Conservation (phyloP, 345 rosid species). For the Salix udensis region DNA sequence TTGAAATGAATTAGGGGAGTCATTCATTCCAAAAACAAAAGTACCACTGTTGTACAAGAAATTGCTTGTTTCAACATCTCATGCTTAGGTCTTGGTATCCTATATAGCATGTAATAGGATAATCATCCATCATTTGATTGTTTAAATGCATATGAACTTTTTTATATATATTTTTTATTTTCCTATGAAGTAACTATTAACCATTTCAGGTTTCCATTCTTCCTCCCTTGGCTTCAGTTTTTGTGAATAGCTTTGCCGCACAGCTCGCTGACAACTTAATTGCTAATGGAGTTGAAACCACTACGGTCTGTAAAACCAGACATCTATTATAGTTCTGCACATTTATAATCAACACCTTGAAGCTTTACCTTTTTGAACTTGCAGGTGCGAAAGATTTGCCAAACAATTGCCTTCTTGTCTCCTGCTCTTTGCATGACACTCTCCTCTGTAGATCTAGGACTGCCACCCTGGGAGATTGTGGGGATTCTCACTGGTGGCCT, state of each 20-base stretch:
- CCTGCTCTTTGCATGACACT: constrained; percentile 88
- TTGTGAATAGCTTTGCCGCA: constrained; percentile 72
- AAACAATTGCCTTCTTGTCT: constrained; percentile 77
- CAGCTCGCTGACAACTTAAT: constrained; percentile 85
- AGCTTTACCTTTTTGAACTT: constrained; percentile 5
- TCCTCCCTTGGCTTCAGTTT: constrained; percentile 85
- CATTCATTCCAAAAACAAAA: background rate
- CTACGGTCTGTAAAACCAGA: constrained; percentile 47
- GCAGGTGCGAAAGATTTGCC: constrained; percentile 92
- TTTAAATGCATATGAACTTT: background rate
- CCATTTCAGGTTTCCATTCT: constrained; percentile 85
- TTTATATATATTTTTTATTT: background rate
- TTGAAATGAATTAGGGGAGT: background rate
- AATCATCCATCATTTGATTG: background rate
- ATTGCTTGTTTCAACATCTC: background rate
- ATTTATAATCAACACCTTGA: background rate
- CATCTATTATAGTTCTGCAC: constrained; percentile 7
- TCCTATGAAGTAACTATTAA: background rate
- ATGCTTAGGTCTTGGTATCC: background rate
- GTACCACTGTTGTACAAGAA: background rate
- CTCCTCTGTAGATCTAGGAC: constrained; percentile 80
- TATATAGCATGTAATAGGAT: background rate
- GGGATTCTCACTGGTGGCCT: constrained; percentile 82
- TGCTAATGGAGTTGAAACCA: constrained; percentile 71
- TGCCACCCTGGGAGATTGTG: constrained; percentile 89